These are phyloP conservation scores for Lepidium didymum DNA, from an alignment of 345 rosid genomes.

Conservation along the genomic window DNA sequence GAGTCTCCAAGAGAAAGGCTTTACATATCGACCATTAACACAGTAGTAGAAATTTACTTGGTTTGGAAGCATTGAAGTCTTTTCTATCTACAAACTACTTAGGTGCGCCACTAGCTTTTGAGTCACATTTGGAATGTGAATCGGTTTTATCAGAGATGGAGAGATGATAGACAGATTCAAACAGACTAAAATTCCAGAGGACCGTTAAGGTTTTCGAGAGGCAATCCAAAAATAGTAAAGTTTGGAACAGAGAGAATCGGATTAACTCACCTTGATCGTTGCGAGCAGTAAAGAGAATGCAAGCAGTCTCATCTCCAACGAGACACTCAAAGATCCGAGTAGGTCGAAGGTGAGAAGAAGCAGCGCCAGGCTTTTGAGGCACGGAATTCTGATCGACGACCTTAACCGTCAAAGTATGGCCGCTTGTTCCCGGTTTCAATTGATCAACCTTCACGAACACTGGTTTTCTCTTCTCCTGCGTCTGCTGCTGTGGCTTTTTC, in stretches of 20 bases:
- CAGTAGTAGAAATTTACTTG: background rate
- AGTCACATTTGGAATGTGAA: background rate
- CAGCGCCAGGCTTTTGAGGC: slow-evolving; percentile 34
- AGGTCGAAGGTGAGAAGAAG: slow-evolving; percentile 38
- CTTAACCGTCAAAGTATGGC: slow-evolving; percentile 55
- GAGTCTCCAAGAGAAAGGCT: background rate
- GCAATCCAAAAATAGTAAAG: background rate
- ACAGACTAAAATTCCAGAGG: background rate
- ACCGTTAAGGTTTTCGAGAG: background rate
- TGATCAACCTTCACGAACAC: slow-evolving; percentile 60
- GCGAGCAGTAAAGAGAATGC: slow-evolving; percentile 65
- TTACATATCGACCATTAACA: background rate
- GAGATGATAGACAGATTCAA: background rate
- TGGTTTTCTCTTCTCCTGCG: slow-evolving; percentile 51
- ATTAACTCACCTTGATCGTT: slow-evolving; percentile 56
- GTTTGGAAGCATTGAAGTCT: too few relatives aligned
- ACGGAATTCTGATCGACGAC: slow-evolving; percentile 45
- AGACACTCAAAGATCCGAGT: slow-evolving; percentile 62
- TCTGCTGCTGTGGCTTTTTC: slow-evolving; percentile 15
- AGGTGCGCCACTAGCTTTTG: background rate
- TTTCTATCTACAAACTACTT: too few relatives aligned
- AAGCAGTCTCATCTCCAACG: slow-evolving; percentile 66
- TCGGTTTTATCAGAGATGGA: background rate
- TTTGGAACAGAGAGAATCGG: background rate
- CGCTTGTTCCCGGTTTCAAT: slow-evolving; percentile 59